Percentiles rank a stretch among this genome's conserved stretches.
Evolutionary conservation across 2,329 filamentous ascomycete genomes (phyloP).

Genomic region (Penicillium digitatum): DNA sequence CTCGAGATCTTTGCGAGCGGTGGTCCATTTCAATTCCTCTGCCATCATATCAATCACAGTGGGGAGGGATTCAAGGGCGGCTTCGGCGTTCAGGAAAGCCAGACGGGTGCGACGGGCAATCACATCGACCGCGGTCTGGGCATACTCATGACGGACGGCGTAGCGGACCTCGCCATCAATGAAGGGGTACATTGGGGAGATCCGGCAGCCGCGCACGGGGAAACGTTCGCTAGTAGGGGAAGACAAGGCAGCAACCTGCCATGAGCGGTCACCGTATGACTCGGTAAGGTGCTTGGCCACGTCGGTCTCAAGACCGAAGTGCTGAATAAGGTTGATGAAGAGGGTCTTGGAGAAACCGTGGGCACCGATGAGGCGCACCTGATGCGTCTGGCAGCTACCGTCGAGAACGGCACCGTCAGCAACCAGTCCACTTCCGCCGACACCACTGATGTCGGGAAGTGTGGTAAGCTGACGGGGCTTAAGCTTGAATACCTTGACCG

Average conservation of each 20-base stretch:
- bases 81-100: constrained; percentile 88
- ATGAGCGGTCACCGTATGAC: constrained; percentile 87
- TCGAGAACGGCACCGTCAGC: constrained; percentile 68
- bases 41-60: constrained; percentile 84
- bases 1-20: constrained; percentile 67
- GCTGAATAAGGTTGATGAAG: constrained; percentile 92
- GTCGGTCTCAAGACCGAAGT: constrained; percentile 87
- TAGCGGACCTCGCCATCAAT: constrained; percentile 90
- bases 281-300: constrained; percentile 83
- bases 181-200: constrained; percentile 79
- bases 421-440: constrained; percentile 65
- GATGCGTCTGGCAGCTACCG: constrained; percentile 77
- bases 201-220: constrained; percentile 75
- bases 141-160: constrained; percentile 82
- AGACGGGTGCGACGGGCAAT: constrained; percentile 78
- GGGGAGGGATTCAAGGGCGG: constrained; percentile 79
- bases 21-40: constrained; percentile 76
- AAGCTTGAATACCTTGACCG: constrained; percentile 65
- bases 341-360: constrained; percentile 86
- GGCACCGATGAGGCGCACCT: constrained; percentile 74
- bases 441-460: constrained; percentile 64
- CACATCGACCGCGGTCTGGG: constrained; percentile 84
- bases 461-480: constrained; percentile 54
- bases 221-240: constrained; percentile 72
- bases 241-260: constrained; percentile 81